These are phyloP conservation scores for Sclerotinia sclerotiorum DNA, from an alignment of 2,329 filamentous ascomycete species.

Conservation along the genomic window DNA sequence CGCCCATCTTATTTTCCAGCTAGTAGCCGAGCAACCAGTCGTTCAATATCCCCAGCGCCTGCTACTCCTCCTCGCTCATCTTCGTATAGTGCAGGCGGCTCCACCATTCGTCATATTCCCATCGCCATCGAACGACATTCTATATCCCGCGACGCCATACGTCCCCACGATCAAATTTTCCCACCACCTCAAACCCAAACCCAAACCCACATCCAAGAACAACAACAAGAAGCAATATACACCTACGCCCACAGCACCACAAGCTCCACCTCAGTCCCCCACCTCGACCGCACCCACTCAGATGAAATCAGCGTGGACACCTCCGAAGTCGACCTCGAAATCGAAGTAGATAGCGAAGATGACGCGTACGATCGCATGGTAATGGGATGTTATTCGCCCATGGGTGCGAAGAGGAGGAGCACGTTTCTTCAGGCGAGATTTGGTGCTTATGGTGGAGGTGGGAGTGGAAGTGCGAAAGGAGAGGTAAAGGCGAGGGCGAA, in stretches of 20 bases:
- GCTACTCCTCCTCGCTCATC: neutral
- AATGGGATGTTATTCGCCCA: slow-evolving; percentile 31
- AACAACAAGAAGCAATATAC: neutral
- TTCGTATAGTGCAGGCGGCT: neutral
- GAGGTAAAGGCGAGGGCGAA: slow-evolving; percentile 23
- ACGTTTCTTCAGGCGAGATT: neutral
- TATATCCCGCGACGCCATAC: neutral
- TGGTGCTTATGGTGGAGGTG: neutral
- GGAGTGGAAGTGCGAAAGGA: slow-evolving; percentile 9
- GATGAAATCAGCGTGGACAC: neutral
- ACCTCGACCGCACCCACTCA: neutral
- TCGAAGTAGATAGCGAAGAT: slow-evolving; percentile 40
- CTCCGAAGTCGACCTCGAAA: neutral
- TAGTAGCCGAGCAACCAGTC: neutral
- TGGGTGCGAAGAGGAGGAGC: slow-evolving; percentile 25
- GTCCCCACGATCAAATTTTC: neutral
- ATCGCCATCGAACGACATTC: neutral
- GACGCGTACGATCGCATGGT: slow-evolving; percentile 41
- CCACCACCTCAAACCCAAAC: neutral
- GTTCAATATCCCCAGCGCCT: neutral
- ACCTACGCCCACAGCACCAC: neutral
- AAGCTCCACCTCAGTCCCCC: neutral
- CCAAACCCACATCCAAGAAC: neutral
- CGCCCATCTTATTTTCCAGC: neutral
- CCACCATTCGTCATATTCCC: slow-evolving; percentile 5